Conservation (phyloP, 129 eudicot species). For the Tanacetum coccineum region DNA sequence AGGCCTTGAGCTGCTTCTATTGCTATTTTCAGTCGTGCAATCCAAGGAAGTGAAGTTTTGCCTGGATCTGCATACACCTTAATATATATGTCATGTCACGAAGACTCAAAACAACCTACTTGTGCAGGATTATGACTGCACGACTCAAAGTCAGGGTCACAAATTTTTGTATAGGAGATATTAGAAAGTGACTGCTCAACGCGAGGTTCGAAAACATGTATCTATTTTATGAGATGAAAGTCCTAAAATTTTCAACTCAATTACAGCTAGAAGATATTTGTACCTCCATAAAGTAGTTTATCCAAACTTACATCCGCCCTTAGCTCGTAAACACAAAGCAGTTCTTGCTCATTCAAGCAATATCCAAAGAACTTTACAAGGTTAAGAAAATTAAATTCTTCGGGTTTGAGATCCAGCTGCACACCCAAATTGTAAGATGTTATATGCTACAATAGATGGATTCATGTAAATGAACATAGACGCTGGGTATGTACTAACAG, state of each 20-base stretch:
- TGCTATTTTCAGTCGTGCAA: conserved; percentile 27
- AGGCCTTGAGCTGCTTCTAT: conserved; percentile 29
- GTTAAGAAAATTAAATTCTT: conserved; percentile 19
- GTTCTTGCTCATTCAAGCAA: not conserved
- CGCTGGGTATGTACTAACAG: conserved; percentile 12
- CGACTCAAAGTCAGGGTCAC: not conserved
- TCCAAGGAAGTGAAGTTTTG: conserved; percentile 24
- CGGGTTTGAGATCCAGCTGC: too few relatives aligned
- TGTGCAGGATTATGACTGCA: not conserved
- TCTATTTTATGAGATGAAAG: not conserved
- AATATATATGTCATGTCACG: not conserved
- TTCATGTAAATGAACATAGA: not conserved
- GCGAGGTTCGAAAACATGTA: not conserved
- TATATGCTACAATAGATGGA: too few relatives aligned
- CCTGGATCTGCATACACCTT: conserved; percentile 4
- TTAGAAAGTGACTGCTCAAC: not conserved
- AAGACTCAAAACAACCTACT: not conserved
- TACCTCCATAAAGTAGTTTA: conserved; percentile 21
- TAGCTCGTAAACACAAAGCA: conserved; percentile 14
- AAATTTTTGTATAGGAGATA: not conserved
- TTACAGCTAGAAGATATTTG: not conserved
- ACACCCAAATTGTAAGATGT: too few relatives aligned
- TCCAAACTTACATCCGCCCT: conserved; percentile 3
- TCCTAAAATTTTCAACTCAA: not conserved
- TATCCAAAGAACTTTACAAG: conserved; percentile 19